Evolutionary conservation across 2,329 filamentous ascomycete species (phyloP).

Genomic region (Curvularia hawaiiensis): DNA sequence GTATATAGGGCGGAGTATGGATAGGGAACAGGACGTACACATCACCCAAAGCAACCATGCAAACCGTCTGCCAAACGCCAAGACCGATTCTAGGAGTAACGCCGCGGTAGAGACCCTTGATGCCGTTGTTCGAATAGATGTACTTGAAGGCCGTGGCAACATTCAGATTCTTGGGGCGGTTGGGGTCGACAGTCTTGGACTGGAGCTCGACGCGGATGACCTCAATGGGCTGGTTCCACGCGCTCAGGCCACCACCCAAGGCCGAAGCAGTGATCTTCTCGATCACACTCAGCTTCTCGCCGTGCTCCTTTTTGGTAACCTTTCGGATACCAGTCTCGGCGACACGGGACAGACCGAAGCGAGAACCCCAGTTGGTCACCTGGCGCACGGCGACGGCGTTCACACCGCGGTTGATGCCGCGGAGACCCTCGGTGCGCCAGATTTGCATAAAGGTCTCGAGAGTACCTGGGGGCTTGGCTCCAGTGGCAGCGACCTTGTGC

Average conservation of each 20-base stretch:
- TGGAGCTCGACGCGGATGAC: slow-evolving; percentile 99
- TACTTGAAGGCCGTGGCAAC: slow-evolving; percentile 82
- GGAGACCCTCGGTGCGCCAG: slow-evolving; percentile 91
- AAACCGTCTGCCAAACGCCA: slow-evolving; percentile 98
- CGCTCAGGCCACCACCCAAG: slow-evolving; percentile 90
- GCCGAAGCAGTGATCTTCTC: slow-evolving; percentile 91
- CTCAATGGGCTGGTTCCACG: slow-evolving; percentile 99
- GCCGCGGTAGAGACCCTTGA: slow-evolving; percentile 94
- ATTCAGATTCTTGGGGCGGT: slow-evolving; percentile 98
- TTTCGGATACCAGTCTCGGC: slow-evolving; percentile 87
- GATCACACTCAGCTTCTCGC: slow-evolving; percentile 73
- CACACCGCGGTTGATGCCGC: slow-evolving; percentile 97
- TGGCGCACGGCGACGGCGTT: slow-evolving; percentile 98
- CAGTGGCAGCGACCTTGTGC: slow-evolving; percentile 86
- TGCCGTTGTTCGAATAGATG: slow-evolving; percentile 87
- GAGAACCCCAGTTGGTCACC: slow-evolving; percentile 99
- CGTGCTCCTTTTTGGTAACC: slow-evolving; percentile 76
- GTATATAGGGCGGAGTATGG: slow-evolving; percentile 3
- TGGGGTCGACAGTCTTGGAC: slow-evolving; percentile 97
- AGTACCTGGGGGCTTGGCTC: slow-evolving; percentile 85
- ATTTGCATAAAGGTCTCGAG: slow-evolving; percentile 97
- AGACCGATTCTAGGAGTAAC: slow-evolving; percentile 93
- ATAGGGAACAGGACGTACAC: slow-evolving; percentile 67
- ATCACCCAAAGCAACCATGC: slow-evolving; percentile 99
- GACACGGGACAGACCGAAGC: slow-evolving; percentile 91